Evolutionary conservation across 1,284 basidiomycete genomes (phyloP), one percentile per base, ranked within the genome.

Genomic region (Fomitopsis pinicola): DNA sequence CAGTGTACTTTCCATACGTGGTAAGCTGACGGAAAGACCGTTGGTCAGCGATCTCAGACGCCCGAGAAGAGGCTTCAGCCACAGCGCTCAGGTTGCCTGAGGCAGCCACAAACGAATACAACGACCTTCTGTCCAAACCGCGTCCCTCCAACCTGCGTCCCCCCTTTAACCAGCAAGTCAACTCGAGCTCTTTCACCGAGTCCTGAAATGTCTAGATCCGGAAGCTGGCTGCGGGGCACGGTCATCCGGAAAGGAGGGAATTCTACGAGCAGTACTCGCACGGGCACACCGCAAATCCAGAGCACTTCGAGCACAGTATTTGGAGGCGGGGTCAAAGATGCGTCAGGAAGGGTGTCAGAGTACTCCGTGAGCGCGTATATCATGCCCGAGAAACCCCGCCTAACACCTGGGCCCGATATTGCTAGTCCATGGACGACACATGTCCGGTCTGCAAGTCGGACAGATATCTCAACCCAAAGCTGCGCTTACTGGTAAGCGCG

Each of bases 361-460:
- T 93, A 83, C 76, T 91, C 85, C 67, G 90, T 92, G 62, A 72
- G 87, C 48, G 7, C 19, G 35, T 17, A 38, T 30, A 3, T 26
- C 35, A 38, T 38, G n/a, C 5, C 35, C n/a, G 35, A 38, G 9
- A 7, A 5, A 14, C 5, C 12, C 28, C n/a, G 12, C 8, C 36
- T 36, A 38, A 52, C 55, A 55, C 44, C 60, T 30, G 8, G n/a
- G 17, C 46, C 17, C 19, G 22, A 2, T 22, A 22, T 22, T 17
- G 53, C 10, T 45, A 95, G 94, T 91, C 91, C 40, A 92, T 92
- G 81, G 88, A 94, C 61, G 97, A 99, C 76, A 89, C 94, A 72
- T 99, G 97, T 78, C 97, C 97, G 1, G 89, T 98, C 8, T 99
- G 97, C 82, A 95, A 95, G 76, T 97, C 94, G 42, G 97, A 99